These are phyloP conservation scores for Salix suchowensis DNA, from an alignment of 345 rosid genomes.

Conservation along the genomic window DNA sequence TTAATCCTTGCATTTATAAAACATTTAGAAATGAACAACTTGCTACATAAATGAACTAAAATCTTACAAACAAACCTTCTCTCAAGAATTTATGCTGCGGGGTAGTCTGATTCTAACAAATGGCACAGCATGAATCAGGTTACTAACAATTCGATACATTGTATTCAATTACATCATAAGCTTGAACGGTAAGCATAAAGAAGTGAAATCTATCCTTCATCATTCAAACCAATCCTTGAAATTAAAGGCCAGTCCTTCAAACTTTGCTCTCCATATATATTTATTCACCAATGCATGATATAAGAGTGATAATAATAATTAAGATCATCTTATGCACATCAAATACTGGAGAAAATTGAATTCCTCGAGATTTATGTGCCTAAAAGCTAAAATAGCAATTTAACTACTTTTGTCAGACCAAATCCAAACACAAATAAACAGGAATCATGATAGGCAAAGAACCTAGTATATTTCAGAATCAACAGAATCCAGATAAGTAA, in stretches of 20 bases:
- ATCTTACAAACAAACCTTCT: neutral
- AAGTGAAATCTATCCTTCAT: neutral
- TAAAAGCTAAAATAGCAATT: neutral
- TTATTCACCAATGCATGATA: neutral
- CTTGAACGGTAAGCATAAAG: neutral
- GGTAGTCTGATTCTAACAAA: neutral
- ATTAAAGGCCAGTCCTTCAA: neutral
- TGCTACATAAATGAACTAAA: neutral
- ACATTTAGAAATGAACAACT: too few relatives aligned
- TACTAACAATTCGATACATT: neutral
- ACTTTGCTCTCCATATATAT: neutral
- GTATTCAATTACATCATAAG: neutral
- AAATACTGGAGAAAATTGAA: neutral
- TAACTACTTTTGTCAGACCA: neutral
- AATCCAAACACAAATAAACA: neutral
- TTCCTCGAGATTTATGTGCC: neutral
- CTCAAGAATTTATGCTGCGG: neutral
- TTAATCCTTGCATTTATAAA: too few relatives aligned
- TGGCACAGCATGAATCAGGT: neutral
- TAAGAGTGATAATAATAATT: neutral
- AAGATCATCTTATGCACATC: neutral
- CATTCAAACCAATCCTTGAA: neutral
- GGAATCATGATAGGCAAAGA: neutral
- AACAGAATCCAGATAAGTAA: neutral
- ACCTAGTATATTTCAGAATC: neutral